These are phyloP conservation scores for Pseudonectria foliicola DNA, from an alignment of 2,329 filamentous ascomycete species.

Conservation along the genomic window DNA sequence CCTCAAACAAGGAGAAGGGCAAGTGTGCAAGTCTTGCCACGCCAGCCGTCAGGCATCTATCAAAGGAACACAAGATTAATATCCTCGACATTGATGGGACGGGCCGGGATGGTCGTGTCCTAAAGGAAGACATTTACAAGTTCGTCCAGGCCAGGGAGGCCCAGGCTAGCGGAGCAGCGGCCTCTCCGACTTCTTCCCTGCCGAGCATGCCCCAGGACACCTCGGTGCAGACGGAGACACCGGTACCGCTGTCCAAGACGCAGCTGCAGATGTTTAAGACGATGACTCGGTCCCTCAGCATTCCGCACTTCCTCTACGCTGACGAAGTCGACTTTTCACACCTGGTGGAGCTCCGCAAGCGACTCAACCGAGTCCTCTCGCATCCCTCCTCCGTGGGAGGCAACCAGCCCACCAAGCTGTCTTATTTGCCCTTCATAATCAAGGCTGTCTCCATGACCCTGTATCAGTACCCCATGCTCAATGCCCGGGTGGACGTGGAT, in stretches of 20 bases:
- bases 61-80: conserved; percentile 70
- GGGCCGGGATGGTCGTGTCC: conserved; percentile 81
- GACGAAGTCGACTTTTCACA: conserved; percentile 79
- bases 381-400: conserved; percentile 37
- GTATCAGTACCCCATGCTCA: conserved; percentile 75
- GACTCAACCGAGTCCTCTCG: conserved; percentile 61
- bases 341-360: conserved; percentile 64
- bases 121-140: conserved; percentile 84
- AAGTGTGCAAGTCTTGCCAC: conserved; percentile 75
- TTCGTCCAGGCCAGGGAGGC: conserved; percentile 52
- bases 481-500: conserved; percentile 68
- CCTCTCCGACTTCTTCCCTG: conserved; percentile 15
- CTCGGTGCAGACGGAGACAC: conserved; percentile 58
- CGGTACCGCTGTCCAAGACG: conserved; percentile 63
- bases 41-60: conserved; percentile 82
- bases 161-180: conserved; percentile 14
- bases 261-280: conserved; percentile 95
- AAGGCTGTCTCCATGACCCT: conserved; percentile 89
- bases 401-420: conserved; percentile 56
- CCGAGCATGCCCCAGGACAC: conserved; percentile 16
- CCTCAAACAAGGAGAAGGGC: conserved; percentile 36
- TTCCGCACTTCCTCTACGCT: conserved; percentile 93
- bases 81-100: conserved; percentile 76
- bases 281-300: conserved; percentile 86
- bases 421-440: conserved; percentile 89